phyloP scores from a whole-genome alignment of 1,284 basidiomycete species.

The Cutaneotrichosporon cavernicola region DNA sequence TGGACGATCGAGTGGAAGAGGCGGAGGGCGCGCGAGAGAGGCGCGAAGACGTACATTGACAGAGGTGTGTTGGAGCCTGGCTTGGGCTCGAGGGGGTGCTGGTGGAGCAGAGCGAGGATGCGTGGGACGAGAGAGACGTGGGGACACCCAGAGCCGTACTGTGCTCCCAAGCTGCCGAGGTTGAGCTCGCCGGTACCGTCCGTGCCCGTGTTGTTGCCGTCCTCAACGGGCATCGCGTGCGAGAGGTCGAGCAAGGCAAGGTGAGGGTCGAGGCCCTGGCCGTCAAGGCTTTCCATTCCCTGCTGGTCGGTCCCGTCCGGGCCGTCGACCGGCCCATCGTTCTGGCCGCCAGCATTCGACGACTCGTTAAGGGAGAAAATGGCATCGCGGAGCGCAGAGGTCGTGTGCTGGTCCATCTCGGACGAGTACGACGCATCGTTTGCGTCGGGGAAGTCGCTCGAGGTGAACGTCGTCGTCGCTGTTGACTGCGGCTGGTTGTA shows the following conservation, averaged over 20 bases:
- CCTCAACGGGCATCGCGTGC: constrained; percentile 37
- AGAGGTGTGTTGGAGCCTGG: constrained; percentile 48
- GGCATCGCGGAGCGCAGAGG: constrained; percentile 50
- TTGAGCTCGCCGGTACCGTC: constrained; percentile 30
- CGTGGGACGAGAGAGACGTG: constrained; percentile 47
- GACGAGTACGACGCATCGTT: constrained; percentile 37
- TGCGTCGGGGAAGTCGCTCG: constrained; percentile 36
- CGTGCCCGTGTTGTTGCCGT: constrained; percentile 28
- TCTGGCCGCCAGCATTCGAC: constrained; percentile 25
- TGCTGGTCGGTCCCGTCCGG: constrained; percentile 31
- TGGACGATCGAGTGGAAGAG: constrained; percentile 43
- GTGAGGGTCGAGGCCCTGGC: constrained; percentile 41
- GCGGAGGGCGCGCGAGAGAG: constrained; percentile 44
- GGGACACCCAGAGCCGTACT: constrained; percentile 33
- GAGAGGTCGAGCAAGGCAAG: constrained; percentile 48
- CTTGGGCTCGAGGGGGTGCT: constrained; percentile 49
- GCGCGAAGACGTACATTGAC: constrained; percentile 43
- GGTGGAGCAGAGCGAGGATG: constrained; percentile 42
- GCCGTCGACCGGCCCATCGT: constrained; percentile 30
- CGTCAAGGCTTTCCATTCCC: constrained; percentile 27
- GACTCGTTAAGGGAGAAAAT: constrained; percentile 52
- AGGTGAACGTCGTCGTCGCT: constrained; percentile 27
- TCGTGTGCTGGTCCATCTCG: constrained; percentile 52
- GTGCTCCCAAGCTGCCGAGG: constrained; percentile 25
- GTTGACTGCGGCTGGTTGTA: constrained; percentile 30